A percentile compares a stretch with the other conserved stretches of the same genome.
Evolutionary conservation across 441 rosid species (phyloP).

Genomic region (Geranium incanum): DNA sequence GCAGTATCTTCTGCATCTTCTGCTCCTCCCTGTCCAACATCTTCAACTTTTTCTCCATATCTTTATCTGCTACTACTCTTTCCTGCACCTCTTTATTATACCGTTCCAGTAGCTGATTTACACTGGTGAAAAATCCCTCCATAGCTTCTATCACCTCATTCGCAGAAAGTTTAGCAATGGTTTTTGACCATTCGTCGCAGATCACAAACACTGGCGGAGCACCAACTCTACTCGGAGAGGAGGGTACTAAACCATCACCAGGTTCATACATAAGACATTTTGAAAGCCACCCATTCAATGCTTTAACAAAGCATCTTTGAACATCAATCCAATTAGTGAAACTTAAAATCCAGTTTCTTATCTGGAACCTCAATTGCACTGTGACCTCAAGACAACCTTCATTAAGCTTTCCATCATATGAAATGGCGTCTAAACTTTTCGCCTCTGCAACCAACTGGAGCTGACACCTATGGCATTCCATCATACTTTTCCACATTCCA

Average conservation of each 20-base stretch:
- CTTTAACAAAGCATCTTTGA: conserved; percentile 64
- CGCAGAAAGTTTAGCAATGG: conserved; percentile 63
- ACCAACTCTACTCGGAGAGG: conserved; percentile 86
- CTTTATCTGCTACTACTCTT: conserved; percentile 42
- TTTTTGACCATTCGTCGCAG: conserved; percentile 90
- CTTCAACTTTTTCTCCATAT: conserved; percentile 51
- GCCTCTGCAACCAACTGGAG: conserved; percentile 64
- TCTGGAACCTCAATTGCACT: conserved; percentile 59
- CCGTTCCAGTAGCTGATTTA: conserved; percentile 70
- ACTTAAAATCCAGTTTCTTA: conserved; percentile 56
- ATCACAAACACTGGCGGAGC: conserved; percentile 86
- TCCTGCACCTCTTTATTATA: conserved; percentile 47
- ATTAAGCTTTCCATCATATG: conserved; percentile 50
- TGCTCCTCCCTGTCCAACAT: conserved; percentile 68
- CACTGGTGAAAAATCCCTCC: conserved; percentile 49
- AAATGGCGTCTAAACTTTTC: conserved; percentile 51
- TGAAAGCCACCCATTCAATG: conserved; percentile 74
- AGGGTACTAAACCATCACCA: conserved; percentile 78
- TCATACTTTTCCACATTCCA: conserved; percentile 88
- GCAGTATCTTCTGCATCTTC: conserved; percentile 51
- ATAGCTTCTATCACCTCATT: conserved; percentile 73
- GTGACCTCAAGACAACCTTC: conserved; percentile 59
- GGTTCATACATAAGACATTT: conserved; percentile 81
- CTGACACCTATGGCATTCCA: conserved; percentile 76
- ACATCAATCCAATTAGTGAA: conserved; percentile 75